phyloP scores from a whole-genome alignment of 225 moss, liverwort and hornwort species.

The Bryoerythrophyllum caledonicum region DNA sequence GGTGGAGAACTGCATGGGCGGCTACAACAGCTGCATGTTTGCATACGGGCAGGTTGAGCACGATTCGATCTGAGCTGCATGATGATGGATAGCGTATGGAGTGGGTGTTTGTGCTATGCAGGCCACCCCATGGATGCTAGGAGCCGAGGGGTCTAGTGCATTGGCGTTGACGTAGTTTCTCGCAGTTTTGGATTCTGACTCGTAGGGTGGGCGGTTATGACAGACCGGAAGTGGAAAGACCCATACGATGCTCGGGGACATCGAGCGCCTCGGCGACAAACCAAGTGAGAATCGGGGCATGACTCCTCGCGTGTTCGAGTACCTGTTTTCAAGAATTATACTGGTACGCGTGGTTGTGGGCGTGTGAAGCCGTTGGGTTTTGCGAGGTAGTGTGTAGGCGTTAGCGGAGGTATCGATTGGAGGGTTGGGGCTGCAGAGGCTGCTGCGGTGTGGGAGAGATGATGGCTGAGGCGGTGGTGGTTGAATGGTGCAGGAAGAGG shows the following conservation, averaged over 20 bases:
- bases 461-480: conserved; percentile 7
- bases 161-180: not conserved
- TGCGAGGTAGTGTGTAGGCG: not conserved
- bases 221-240: conserved; percentile 76
- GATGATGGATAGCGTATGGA: not conserved
- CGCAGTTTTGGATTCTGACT: not conserved
- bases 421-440: not conserved
- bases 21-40: conserved; percentile 70
- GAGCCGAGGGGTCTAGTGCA: not conserved
- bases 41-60: conserved; percentile 55
- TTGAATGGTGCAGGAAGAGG: conserved; percentile 50
- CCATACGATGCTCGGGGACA: conserved; percentile 69
- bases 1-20: conserved; percentile 62
- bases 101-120: not conserved
- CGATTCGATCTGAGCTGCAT: not conserved
- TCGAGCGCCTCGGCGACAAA: conserved; percentile 50
- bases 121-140: not conserved
- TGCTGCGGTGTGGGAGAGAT: not conserved
- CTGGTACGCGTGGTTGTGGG: conserved; percentile 34
- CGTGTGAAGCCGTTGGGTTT: not conserved
- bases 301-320: conserved; percentile 67
- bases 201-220: not conserved
- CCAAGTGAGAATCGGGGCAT: conserved; percentile 68
- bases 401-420: not conserved
- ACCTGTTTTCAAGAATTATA: conserved; percentile 56